phyloP scores from a whole-genome alignment of 2,329 filamentous ascomycete species.

The Colletotrichum sp. region DNA sequence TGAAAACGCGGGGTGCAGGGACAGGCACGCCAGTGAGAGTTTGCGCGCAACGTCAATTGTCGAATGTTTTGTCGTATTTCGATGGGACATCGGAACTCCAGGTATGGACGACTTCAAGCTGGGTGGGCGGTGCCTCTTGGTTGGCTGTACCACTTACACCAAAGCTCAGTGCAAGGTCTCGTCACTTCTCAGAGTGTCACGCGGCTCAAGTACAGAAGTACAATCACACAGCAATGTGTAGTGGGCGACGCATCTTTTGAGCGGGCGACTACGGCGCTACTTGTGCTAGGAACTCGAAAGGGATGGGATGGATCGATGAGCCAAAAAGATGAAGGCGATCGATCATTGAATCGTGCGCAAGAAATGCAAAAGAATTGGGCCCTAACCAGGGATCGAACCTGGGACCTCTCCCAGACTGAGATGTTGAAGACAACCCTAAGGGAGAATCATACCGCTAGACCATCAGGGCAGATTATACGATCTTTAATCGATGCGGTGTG shows the following conservation, averaged over 20 bases:
- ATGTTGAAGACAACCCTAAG: background rate
- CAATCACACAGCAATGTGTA: background rate
- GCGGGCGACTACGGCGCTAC: too few species aligned
- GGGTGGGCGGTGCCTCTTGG: background rate
- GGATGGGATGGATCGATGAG: too few species aligned
- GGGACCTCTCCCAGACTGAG: background rate
- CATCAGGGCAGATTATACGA: background rate
- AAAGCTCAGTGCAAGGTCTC: background rate
- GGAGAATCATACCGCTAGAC: slow-evolving; percentile 21
- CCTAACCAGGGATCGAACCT: slow-evolving; percentile 20
- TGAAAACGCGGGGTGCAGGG: background rate
- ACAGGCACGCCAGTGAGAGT: background rate
- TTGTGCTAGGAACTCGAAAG: too few species aligned
- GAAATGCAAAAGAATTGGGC: background rate
- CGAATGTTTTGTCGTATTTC: background rate
- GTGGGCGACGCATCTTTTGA: too few species aligned
- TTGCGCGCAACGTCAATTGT: background rate
- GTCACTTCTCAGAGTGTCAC: background rate
- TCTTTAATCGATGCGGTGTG: background rate
- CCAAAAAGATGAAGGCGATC: too few species aligned
- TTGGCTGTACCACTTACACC: background rate
- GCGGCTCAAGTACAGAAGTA: background rate
- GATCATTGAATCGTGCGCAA: too few species aligned
- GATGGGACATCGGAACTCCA: background rate
- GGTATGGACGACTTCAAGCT: background rate